Base-by-base conservation (phyloP, 441 rosid genomes). In the Gossypium lobatum region DNA sequence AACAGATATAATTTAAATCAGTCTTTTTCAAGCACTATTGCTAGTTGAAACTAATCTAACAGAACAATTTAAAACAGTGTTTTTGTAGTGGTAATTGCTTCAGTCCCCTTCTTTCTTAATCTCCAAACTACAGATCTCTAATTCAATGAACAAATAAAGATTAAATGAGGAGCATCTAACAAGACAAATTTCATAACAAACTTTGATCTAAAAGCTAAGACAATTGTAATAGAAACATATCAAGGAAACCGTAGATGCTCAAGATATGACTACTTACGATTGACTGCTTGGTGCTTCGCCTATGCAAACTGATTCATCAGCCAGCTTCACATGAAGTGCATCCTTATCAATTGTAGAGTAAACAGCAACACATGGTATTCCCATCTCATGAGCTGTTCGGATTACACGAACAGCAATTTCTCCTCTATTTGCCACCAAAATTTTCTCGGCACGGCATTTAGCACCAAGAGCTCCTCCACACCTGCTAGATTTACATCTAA, bases 221-320 rank as follows among this genome's bases (percentile, higher is more conserved):
- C 25, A 25, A 61, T 20, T 13, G 6, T 21, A 14, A 14, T 61
- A 21, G 18, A 53, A 53, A 1, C 20, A 2, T 68, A 55, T 57
- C 50, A 60, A 23, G 45, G 39, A 52, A 74, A 65, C 70, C 13
- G 50, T 17, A 67, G 68, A 64, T 58, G 46, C 26, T 63, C 46
- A 28, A 42, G 45, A 48, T 13, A 10, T 8, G 61, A 39, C 57
- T 55, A 85, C 95, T 82, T 86, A 95, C 97, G 97, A 92, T 74
- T 95, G 97, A 78, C 82, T 95, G 79, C 98, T 95, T 1, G 97
- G 97, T 61, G 98, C 98, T 86, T 95, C 98, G 59, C 98, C 98
- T 14, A 95, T 95, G 77, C 98, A 95, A 77, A 92, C 94, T 0
- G 97, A 87, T 78, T 92, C 97, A 76, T 95, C 97, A 73, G 98